phyloP scores from a whole-genome alignment of 306 rosid genomes.

The Castanospermum australe region DNA sequence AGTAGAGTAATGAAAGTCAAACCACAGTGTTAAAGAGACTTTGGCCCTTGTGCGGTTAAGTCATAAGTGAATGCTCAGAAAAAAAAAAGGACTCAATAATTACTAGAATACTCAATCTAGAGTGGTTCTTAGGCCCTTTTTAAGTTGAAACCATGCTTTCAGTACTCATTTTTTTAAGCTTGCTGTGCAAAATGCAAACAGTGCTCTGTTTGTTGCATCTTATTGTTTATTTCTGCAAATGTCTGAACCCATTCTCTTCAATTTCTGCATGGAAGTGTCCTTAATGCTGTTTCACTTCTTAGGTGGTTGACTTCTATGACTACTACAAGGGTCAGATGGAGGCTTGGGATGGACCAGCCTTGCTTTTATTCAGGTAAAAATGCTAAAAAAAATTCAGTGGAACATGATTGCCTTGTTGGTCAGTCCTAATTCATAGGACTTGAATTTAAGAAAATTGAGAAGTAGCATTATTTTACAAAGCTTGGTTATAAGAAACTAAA shows the following conservation, averaged over 20 bases:
- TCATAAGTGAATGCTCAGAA: conserved; percentile 5
- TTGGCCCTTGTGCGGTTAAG: not conserved
- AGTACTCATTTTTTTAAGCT: conserved; percentile 6
- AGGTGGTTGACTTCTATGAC: conserved; percentile 93
- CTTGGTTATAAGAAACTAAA: not conserved
- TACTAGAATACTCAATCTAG: not conserved
- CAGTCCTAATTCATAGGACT: not conserved
- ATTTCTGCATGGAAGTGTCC: conserved; percentile 16
- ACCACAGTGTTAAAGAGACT: not conserved
- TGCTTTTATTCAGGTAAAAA: conserved; percentile 88
- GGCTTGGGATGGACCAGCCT: conserved; percentile 99
- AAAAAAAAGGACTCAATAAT: not conserved
- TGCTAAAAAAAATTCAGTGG: conserved; percentile 3
- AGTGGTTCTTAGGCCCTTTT: not conserved
- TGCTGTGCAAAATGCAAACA: not conserved
- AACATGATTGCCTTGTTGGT: conserved; percentile 11
- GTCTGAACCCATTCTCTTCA: conserved; percentile 5
- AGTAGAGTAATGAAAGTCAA: not conserved
- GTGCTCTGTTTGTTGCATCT: conserved; percentile 14
- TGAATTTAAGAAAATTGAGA: not conserved
- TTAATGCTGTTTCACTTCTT: conserved; percentile 24
- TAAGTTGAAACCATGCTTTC: not conserved
- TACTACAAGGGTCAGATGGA: conserved; percentile 99
- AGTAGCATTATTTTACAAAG: not conserved
- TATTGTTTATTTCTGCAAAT: conserved; percentile 9